A percentile compares a stretch with the other conserved stretches of the same genome.
Evolutionary conservation across 2,329 filamentous ascomycete species (phyloP).

Genomic region (Lasiodiplodia theobromae): DNA sequence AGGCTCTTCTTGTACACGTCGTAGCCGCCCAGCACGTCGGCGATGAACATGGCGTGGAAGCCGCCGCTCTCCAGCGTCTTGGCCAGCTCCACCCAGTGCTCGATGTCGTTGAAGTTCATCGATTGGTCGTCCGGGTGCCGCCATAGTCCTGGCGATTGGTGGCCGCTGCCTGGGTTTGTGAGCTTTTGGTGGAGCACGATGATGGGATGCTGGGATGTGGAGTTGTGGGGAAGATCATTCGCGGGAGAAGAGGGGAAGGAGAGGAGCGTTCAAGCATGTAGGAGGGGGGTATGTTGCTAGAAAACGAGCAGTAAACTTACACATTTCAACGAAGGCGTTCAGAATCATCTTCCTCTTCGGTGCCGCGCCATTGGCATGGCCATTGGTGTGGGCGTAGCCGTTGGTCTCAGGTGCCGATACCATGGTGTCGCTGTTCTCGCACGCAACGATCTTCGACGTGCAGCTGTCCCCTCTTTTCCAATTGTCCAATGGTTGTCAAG

Average conservation of each 20-base stretch:
- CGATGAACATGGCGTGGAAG: constrained; percentile 51
- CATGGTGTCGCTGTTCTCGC: not conserved
- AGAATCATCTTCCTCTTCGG: constrained; percentile 49
- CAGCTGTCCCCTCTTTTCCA: not conserved
- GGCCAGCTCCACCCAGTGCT: constrained; percentile 49
- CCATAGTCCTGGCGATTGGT: constrained; percentile 63
- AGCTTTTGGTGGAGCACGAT: not conserved
- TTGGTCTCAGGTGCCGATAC: constrained; percentile 18
- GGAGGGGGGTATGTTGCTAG: not conserved
- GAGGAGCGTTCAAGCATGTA: not conserved
- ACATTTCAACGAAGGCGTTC: constrained; percentile 52
- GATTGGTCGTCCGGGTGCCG: constrained; percentile 62
- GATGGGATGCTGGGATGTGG: not conserved
- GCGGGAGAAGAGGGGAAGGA: not conserved
- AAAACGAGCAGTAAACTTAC: constrained; percentile 9
- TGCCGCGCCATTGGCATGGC: constrained; percentile 20
- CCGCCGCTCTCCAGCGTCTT: constrained; percentile 48
- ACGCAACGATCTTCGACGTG: not conserved
- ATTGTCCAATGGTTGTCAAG: not conserved
- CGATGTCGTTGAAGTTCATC: constrained; percentile 57
- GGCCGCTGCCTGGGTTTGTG: constrained; percentile 28
- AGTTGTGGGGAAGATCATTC: constrained; percentile 6
- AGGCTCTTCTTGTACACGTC: constrained; percentile 71
- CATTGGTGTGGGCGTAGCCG: constrained; percentile 18
- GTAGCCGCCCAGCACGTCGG: constrained; percentile 65